Evolutionary conservation across 495 filamentous ascomycete genomes (phyloP).

Genomic region (Aspergillus affinis): DNA sequence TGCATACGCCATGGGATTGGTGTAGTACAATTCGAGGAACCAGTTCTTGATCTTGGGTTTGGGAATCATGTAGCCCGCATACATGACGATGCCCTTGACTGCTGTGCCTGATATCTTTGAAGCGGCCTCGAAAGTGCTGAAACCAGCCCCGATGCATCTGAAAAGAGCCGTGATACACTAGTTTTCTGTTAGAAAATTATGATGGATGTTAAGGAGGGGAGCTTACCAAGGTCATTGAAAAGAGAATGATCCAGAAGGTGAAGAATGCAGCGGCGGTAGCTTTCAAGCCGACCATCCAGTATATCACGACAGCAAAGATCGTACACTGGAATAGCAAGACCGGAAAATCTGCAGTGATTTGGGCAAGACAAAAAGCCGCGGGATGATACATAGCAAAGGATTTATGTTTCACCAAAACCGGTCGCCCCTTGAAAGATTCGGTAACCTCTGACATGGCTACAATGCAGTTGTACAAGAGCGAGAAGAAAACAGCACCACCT

Average conservation of each 20-base stretch:
- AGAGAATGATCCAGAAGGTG: conserved; percentile 50
- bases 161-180: conserved; percentile 52
- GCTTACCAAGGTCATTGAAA: conserved; percentile 36
- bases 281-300: conserved; percentile 66
- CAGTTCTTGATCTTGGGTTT: conserved; percentile 62
- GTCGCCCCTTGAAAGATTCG: conserved; percentile 65
- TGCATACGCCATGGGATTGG: conserved; percentile 66
- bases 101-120: conserved; percentile 53
- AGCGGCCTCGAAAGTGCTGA: conserved; percentile 51
- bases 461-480: conserved; percentile 70
- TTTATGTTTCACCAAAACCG: conserved; percentile 75
- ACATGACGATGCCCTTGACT: conserved; percentile 55
- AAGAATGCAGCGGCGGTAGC: conserved; percentile 52
- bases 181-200: not conserved
- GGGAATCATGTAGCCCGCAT: conserved; percentile 55
- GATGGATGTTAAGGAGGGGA: not conserved
- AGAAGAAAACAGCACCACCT: conserved; percentile 65
- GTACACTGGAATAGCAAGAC: conserved; percentile 62
- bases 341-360: conserved; percentile 69
- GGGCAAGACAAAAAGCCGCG: conserved; percentile 67
- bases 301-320: conserved; percentile 68
- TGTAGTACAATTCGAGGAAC: conserved; percentile 66
- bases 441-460: conserved; percentile 71
- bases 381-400: conserved; percentile 74
- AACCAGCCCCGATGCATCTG: conserved; percentile 48